Conservation (phyloP, 202 grass and related monocot species). For the Panicum virgatum region DNA sequence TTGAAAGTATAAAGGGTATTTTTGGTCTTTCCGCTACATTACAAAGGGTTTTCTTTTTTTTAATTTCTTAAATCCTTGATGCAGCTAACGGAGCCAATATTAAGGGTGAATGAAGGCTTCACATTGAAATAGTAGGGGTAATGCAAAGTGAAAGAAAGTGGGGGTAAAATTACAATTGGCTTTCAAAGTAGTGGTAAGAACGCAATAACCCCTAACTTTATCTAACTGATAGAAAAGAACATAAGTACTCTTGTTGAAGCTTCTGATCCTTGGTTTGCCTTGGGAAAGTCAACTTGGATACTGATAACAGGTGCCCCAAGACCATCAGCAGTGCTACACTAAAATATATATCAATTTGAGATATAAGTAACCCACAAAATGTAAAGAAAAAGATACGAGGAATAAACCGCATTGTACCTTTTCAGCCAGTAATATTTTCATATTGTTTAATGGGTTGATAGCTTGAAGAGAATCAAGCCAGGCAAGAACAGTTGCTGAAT, state of each 20-base stretch:
- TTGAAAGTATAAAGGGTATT: too few relatives aligned
- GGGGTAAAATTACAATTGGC: too few relatives aligned
- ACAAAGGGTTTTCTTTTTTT: too few relatives aligned
- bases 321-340: constrained; percentile 54
- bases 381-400: constrained; percentile 18
- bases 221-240: constrained; percentile 46
- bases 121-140: too few relatives aligned
- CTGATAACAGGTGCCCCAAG: constrained; percentile 50
- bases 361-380: constrained; percentile 34
- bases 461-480: constrained; percentile 72
- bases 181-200: too few relatives aligned
- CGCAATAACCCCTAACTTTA: too few relatives aligned
- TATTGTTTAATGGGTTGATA: constrained; percentile 64
- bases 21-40: too few relatives aligned
- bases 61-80: too few relatives aligned
- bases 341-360: constrained; percentile 54
- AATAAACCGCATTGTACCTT: constrained; percentile 56
- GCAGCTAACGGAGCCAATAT: too few relatives aligned
- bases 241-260: constrained; percentile 65
- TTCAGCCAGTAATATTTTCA: constrained; percentile 59
- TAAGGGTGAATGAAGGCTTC: too few relatives aligned
- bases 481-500: constrained; percentile 70
- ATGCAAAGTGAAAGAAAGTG: too few relatives aligned
- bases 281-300: constrained; percentile 73
- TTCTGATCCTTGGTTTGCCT: constrained; percentile 56